These are phyloP conservation scores for Carex pumila DNA, from an alignment of 176 grass and related monocot species.

Conservation along the genomic window DNA sequence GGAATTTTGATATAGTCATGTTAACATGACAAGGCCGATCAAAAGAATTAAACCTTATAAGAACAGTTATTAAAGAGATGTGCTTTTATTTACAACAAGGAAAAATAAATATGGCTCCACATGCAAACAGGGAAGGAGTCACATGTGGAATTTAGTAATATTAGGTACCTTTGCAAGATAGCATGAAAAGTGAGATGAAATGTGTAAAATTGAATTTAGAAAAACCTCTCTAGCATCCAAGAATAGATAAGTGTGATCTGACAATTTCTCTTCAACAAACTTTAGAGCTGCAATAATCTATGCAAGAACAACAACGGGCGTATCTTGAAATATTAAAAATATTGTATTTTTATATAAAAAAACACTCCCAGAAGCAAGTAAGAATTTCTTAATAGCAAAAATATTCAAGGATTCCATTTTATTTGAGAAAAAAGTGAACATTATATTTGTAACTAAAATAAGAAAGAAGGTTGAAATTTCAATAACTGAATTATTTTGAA, in stretches of 20 bases:
- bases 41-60: too few relatives aligned
- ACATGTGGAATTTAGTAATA: background rate
- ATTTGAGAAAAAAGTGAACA: background rate
- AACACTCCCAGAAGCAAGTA: background rate
- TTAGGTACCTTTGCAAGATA: background rate
- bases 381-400: background rate
- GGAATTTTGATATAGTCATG: background rate
- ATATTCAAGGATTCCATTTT: background rate
- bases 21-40: background rate
- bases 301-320: conserved; percentile 71
- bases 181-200: background rate
- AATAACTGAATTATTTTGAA: background rate
- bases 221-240: conserved; percentile 79
- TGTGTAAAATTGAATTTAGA: background rate
- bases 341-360: background rate
- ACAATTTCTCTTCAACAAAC: conserved; percentile 52
- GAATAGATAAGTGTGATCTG: conserved; percentile 79
- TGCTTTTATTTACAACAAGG: background rate
- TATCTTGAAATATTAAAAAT: conserved; percentile 43
- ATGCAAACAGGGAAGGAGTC: background rate
- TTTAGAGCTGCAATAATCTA: conserved; percentile 62
- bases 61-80: background rate
- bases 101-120: background rate
- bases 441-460: background rate
- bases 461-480: background rate